Base-by-base conservation (phyloP, 768 basidiomycete genomes). In the Psilocybe sp. region DNA sequence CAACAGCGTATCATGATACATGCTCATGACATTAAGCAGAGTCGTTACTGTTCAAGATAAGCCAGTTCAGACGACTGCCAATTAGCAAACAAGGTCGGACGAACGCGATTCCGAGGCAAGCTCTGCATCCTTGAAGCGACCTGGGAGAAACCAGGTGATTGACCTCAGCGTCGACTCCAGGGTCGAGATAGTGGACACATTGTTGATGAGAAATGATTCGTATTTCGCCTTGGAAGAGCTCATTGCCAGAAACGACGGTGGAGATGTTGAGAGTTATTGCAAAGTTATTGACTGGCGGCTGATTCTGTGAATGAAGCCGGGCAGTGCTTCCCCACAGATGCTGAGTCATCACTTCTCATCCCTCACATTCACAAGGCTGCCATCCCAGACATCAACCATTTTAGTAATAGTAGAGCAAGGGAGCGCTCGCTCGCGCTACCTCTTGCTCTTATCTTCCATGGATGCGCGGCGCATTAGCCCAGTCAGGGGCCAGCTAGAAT, bases 71-170 rank as follows among this genome's bases (percentile, higher is more conserved):
- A 50, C 43, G 23, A 28, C 23, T 28, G 23, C 23, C 23, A 28
- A 44, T 32, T 54, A 47, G 5, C 34, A 37, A 45, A 35, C 53
- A 52, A 59, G 40, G 52, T 53, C 44, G 48, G 41, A 89, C 93
- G 78, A 58, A 96, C 95, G 75, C 61, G 88, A 83, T 80, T 98
- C 96, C 11, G 92, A 93, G 52, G 91, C 94, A 44, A 98, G 74
- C 67, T 98, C 95, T 40, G 94, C 93, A 77, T 98, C 95, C 69
- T 92, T 93, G 80, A 98, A 98, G 56, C 94, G 81, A 52, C 95
- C 95, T 39, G 96, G 96, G 39, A 98, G 72, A 60, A 98, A 85
- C 94, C 95, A 98, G 40, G 93, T 94, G 50, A 98, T 70, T 35
- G 92, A 94, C 56, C 92, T 78, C 55, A 98, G 69, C 20, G 88